phyloP scores from a whole-genome alignment of 116 monocot species.

The Posidonia oceanica region DNA sequence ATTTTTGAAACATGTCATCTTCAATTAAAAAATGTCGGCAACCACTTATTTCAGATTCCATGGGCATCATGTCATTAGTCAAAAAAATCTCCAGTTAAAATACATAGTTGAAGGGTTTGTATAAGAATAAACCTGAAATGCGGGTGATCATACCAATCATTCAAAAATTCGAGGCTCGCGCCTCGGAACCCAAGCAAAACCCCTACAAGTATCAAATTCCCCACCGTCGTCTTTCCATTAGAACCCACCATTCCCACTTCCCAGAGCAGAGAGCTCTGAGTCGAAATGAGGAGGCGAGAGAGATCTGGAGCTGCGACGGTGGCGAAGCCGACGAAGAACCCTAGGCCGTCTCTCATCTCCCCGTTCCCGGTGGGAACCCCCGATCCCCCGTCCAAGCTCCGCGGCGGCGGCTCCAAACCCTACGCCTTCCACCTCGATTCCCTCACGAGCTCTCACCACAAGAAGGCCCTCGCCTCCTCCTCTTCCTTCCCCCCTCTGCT shows the following conservation, averaged over 20 bases:
- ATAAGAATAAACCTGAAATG: neutral
- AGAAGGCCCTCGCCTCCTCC: slow-evolving; percentile 4
- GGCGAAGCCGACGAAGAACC: neutral
- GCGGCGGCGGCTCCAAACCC: slow-evolving; percentile 3
- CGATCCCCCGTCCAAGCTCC: neutral
- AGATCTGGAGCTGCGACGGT: neutral
- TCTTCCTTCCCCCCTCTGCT: neutral
- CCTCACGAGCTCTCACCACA: slow-evolving; percentile 8
- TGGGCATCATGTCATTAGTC: too few relatives aligned
- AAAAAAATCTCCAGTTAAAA: too few relatives aligned
- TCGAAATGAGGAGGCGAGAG: neutral
- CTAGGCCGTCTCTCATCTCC: neutral
- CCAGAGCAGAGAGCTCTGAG: neutral
- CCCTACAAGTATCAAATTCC: neutral
- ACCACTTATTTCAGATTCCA: too few relatives aligned
- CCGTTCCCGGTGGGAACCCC: neutral
- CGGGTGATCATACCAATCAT: neutral
- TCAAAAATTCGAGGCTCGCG: neutral
- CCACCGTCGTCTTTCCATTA: neutral
- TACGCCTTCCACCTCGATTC: slow-evolving; percentile 15
- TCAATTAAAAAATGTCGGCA: too few relatives aligned
- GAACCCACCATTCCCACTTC: neutral
- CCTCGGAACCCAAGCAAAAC: neutral
- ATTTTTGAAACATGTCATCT: too few relatives aligned
- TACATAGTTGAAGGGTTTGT: too few relatives aligned